A percentile compares a stretch with the other conserved stretches of the same genome.
phyloP scores from a whole-genome alignment of 495 filamentous ascomycete species.

The Aspergillus funiculosus region DNA sequence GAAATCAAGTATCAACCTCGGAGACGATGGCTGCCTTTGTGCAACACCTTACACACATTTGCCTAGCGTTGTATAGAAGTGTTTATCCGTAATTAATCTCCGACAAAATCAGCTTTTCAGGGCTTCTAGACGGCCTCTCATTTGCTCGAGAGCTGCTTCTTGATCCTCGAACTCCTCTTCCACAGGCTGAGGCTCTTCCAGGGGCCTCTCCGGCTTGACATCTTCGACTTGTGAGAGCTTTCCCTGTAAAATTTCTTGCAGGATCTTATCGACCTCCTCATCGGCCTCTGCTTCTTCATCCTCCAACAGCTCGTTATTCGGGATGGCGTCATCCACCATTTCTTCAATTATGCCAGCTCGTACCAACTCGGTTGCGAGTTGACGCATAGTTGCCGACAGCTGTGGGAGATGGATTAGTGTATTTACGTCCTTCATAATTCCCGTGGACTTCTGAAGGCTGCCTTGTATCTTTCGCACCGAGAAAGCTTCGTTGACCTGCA shows the following conservation, averaged over 20 bases:
- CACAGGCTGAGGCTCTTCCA: conserved; percentile 48
- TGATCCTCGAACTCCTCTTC: conserved; percentile 78
- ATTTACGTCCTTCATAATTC: conserved; percentile 98
- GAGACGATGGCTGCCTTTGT: conserved; percentile 2
- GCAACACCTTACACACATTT: background rate
- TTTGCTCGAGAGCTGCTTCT: conserved; percentile 83
- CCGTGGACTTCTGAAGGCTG: conserved; percentile 74
- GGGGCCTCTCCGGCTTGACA: conserved; percentile 45
- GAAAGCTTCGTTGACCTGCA: conserved; percentile 98
- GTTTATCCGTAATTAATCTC: background rate
- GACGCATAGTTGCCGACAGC: conserved; percentile 82
- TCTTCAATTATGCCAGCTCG: conserved; percentile 97
- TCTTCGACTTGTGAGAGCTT: conserved; percentile 65
- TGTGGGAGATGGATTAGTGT: conserved; percentile 76
- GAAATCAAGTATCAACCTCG: background rate
- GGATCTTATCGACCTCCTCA: conserved; percentile 83
- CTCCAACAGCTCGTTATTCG: conserved; percentile 62
- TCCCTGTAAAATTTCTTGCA: conserved; percentile 83
- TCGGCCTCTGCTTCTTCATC: conserved; percentile 88
- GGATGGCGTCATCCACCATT: conserved; percentile 83
- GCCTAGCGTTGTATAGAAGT: background rate
- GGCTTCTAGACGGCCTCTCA: conserved; percentile 85
- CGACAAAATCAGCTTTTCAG: conserved; percentile 65
- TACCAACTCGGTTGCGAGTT: conserved; percentile 80
- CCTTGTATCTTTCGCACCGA: conserved; percentile 95